Conservation (phyloP, 352 stramenopile species). For the Phytophthora citrophthora region DNA sequence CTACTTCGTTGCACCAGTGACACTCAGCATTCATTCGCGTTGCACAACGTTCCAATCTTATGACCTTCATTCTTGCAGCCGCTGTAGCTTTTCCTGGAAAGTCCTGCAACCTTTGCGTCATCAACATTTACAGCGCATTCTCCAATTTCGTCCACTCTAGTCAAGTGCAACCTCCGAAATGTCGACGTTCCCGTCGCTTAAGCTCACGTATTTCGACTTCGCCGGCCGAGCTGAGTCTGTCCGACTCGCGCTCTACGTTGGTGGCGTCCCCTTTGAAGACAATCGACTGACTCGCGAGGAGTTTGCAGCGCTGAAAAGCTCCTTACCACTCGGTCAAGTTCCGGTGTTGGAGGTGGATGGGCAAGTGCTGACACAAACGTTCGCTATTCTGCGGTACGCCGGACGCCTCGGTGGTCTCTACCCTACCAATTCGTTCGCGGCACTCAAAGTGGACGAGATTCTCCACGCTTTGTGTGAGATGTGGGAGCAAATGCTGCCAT, state of each 20-base stretch:
- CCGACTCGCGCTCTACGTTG: slow-evolving; percentile 63
- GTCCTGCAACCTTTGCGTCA: not conserved
- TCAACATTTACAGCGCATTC: slow-evolving; percentile 4
- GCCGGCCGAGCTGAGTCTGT: slow-evolving; percentile 46
- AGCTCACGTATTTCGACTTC: slow-evolving; percentile 66
- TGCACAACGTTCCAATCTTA: too few relatives aligned
- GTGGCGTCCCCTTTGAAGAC: slow-evolving; percentile 64
- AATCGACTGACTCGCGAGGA: slow-evolving; percentile 41
- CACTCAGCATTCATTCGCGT: too few relatives aligned
- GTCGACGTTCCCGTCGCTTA: slow-evolving; percentile 43
- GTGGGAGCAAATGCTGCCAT: slow-evolving; percentile 31
- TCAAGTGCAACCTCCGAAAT: slow-evolving; percentile 17
- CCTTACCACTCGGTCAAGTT: slow-evolving; percentile 55
- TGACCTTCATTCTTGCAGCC: too few relatives aligned
- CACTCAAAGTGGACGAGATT: slow-evolving; percentile 65
- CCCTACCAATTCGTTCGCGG: slow-evolving; percentile 39
- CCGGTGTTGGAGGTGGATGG: slow-evolving; percentile 65
- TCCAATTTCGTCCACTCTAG: slow-evolving; percentile 4
- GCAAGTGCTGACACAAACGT: slow-evolving; percentile 57
- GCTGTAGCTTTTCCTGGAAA: not conserved
- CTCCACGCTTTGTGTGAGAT: slow-evolving; percentile 46
- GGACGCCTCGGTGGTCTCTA: slow-evolving; percentile 68
- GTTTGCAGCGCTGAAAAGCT: slow-evolving; percentile 45
- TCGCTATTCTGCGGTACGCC: slow-evolving; percentile 71
- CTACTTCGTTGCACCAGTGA: too few relatives aligned